Base-by-base conservation (phyloP, 2,329 filamentous ascomycete genomes). In the Eutypella sp. region DNA sequence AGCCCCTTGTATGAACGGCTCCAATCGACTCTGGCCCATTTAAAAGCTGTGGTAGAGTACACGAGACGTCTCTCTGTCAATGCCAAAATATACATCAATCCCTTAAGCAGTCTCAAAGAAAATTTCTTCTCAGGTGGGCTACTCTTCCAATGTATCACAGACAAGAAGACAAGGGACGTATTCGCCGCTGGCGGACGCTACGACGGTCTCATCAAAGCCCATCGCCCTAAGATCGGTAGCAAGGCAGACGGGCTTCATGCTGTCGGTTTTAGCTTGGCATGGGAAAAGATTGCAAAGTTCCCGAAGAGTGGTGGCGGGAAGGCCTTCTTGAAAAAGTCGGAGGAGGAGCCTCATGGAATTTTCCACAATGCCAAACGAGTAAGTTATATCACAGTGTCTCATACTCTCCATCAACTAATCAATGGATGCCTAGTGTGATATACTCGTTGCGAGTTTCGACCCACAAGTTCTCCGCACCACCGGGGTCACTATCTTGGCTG, bases 111-210 rank as follows among this genome's bases (percentile, higher is more conserved):
- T 64, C 80, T 95, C 59, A 95, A 95, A 59, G 91, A 96, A 61
- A 87, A 85, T 46, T 96, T 97, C 62, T 99, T 93, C 65, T 74
- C 80, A 16, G 86, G 87, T 1, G 91, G 91, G 7, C 74, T 97
- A 23, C 73, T 97, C 37, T 97, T 99, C 62, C 88, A 95, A 50
- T 96, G 90, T 58, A 70, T 96, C 2, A 89, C 91, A 52, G 92
- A 97, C 62, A 84, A 80, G 50, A 95, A 89, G 62, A 79, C 85
- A 50, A 84, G 80, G 56, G 86, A 93, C 55, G 88, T 97, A 0
- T 89, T 97, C 59, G 93, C 92, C 5, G 93, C 91, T 25, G 93
- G 95, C 42, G 93, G 93, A 2, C 82, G 93, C 41, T 99, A 99
- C 62, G 95, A 99, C 63, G 82, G 82, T 40, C 71, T 99, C 18